Evolutionary conservation across 495 filamentous ascomycete genomes (phyloP).

Genomic region (Filosporella fistucella): DNA sequence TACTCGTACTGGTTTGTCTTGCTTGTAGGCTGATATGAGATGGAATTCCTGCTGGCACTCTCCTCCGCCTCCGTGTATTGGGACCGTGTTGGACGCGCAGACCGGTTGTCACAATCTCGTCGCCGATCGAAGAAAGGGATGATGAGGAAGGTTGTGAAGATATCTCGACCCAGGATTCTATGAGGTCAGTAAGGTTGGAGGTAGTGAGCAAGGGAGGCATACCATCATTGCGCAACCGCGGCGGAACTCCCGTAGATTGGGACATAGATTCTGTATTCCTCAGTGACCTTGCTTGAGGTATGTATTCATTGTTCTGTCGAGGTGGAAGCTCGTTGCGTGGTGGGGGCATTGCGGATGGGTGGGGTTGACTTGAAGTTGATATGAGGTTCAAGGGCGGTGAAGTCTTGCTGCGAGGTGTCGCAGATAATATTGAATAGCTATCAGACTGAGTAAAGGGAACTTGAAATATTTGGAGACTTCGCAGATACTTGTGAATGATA

Average conservation of each 20-base stretch:
- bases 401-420: too few relatives aligned
- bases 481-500: too few relatives aligned
- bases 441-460: too few relatives aligned
- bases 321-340: slow-evolving; percentile 1
- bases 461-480: too few relatives aligned
- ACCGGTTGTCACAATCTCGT: slow-evolving; percentile 85
- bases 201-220: neutral
- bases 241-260: slow-evolving; percentile 15
- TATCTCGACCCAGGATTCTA: slow-evolving; percentile 97
- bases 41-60: slow-evolving; percentile 22
- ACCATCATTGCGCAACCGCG: slow-evolving; percentile 26
- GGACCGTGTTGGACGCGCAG: slow-evolving; percentile 59
- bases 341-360: too few relatives aligned
- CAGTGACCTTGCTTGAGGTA: slow-evolving; percentile 9
- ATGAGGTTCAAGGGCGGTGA: too few relatives aligned
- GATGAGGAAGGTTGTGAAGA: slow-evolving; percentile 86
- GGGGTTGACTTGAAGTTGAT: too few relatives aligned
- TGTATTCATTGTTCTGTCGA: slow-evolving; percentile 2
- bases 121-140: slow-evolving; percentile 82
- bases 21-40: slow-evolving; percentile 32
- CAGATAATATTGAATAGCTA: too few relatives aligned
- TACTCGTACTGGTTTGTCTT: slow-evolving; percentile 60
- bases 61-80: slow-evolving; percentile 26
- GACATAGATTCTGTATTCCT: slow-evolving; percentile 11
- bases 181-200: slow-evolving; percentile 16